Evolutionary conservation across 257 asterid genomes (phyloP).

Genomic region (Hygrophila difformis): DNA sequence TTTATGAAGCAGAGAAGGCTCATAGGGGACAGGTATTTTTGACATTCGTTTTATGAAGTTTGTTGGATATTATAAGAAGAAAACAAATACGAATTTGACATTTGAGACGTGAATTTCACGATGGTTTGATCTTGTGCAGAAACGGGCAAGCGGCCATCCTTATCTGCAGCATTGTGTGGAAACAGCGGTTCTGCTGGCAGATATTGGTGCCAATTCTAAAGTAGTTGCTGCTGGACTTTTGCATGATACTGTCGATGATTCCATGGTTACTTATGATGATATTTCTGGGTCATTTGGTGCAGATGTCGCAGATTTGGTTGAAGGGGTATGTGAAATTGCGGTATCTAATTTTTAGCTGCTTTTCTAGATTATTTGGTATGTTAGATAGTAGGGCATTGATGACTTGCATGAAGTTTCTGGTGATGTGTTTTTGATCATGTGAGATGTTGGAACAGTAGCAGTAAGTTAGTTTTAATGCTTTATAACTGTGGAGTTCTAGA

Average conservation of each 20-base stretch:
- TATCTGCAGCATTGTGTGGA: slow-evolving; percentile 94
- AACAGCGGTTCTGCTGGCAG: slow-evolving; percentile 70
- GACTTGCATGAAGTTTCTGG: not conserved
- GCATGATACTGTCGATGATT: slow-evolving; percentile 86
- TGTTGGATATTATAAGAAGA: not conserved
- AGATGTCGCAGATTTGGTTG: slow-evolving; percentile 80
- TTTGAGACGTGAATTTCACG: slow-evolving; percentile 1
- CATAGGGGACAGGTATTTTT: slow-evolving; percentile 74
- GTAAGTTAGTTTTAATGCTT: too few species aligned
- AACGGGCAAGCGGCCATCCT: slow-evolving; percentile 89
- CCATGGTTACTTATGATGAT: slow-evolving; percentile 50
- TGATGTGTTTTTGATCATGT: not conserved
- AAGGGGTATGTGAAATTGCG: slow-evolving; percentile 56
- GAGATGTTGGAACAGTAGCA: not conserved
- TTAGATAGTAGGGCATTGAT: too few species aligned
- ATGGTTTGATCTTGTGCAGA: slow-evolving; percentile 34
- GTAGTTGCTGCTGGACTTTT: slow-evolving; percentile 96
- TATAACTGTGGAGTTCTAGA: not conserved
- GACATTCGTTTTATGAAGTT: not conserved
- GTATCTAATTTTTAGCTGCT: not conserved
- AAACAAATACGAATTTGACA: too few species aligned
- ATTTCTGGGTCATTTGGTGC: slow-evolving; percentile 54
- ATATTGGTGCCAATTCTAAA: slow-evolving; percentile 74
- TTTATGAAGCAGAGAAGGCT: slow-evolving; percentile 72
- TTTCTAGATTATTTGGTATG: too few species aligned